Evolutionary conservation across 169 alveolate species (phyloP), one percentile per base, ranked within the genome.

Genomic region (Eimeria tenella): DNA sequence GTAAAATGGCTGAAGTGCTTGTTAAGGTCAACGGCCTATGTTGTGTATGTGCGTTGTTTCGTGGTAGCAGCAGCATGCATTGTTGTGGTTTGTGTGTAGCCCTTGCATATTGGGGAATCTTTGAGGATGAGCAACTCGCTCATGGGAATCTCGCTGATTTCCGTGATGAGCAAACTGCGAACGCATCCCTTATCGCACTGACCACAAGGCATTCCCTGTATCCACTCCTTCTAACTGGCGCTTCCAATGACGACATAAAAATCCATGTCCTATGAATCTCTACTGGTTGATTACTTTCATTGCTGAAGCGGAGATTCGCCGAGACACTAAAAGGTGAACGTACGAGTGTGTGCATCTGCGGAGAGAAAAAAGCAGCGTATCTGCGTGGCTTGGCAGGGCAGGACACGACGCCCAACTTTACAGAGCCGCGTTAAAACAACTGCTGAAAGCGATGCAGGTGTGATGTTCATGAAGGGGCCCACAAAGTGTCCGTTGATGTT

Each of bases 111-210:
- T 79, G 19, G 52, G 71, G 52, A 21, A 10, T 19, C 88, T 23
- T 10, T 50, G 88, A 50, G 83, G 83, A 73, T 79, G 88, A 79
- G 63, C 88, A 15, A 79, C 11, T 79, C 88, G 88, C 88, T 79
- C 70, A 79, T 79, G 88, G 88, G 88, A 79, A 79, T 79, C 88
- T 79, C 88, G 65, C 88, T 79, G 88, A 79, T 79, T 79, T 79
- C 88, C 71, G 88, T 79, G 88, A 79, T 53, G 88, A 79, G 88
- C 88, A 52, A 79, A 52, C 71, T 79, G 88, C 88, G 88, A 79
- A 79, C 70, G 88, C 88, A 79, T 79, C 88, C 88, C 88, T 79
- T 79, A 79, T 79, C 88, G 88, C 88, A 53, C 88, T 79, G 88
- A 79, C 11, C 13, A 4, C 11, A 52, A 49, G 19, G 50, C 4